phyloP scores from a whole-genome alignment of 305 asterid genomes.

The Withania somnifera region DNA sequence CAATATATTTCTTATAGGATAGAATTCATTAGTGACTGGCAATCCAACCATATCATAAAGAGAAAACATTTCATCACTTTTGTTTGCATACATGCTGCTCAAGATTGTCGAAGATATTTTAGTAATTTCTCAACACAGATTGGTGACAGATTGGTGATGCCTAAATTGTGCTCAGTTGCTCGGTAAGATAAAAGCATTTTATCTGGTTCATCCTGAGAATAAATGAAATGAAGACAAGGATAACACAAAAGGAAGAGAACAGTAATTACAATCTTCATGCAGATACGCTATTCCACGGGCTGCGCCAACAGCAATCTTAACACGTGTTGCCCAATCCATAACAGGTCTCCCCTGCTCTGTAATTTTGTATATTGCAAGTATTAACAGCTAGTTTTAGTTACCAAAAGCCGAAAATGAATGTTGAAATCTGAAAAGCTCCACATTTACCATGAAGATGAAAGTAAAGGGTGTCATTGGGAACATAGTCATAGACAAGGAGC shows the following conservation, averaged over 20 bases:
- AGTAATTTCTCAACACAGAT: neutral
- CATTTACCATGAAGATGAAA: conserved; percentile 87
- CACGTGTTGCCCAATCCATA: conserved; percentile 70
- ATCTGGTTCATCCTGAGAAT: neutral
- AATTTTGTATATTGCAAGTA: conserved; percentile 3
- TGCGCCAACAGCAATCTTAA: conserved; percentile 73
- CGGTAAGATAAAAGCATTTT: neutral
- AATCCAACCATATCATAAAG: neutral
- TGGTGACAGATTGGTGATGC: neutral
- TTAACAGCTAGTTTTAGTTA: conserved; percentile 6
- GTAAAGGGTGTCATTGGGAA: conserved; percentile 76
- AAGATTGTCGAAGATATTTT: neutral
- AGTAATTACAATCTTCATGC: conserved; percentile 80
- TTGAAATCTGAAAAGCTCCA: conserved; percentile 3
- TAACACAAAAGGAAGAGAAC: conserved; percentile 2
- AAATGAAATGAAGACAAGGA: neutral
- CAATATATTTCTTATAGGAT: neutral
- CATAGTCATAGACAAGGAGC: conserved; percentile 76
- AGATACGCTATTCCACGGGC: conserved; percentile 95
- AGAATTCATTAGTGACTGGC: neutral
- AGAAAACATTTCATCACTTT: neutral
- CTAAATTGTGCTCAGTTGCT: neutral
- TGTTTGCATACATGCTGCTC: neutral
- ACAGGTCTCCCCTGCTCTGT: conserved; percentile 51
- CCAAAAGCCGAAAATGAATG: neutral